Evolutionary conservation across 441 rosid genomes (phyloP).

Genomic region (Biscutella auriculata): DNA sequence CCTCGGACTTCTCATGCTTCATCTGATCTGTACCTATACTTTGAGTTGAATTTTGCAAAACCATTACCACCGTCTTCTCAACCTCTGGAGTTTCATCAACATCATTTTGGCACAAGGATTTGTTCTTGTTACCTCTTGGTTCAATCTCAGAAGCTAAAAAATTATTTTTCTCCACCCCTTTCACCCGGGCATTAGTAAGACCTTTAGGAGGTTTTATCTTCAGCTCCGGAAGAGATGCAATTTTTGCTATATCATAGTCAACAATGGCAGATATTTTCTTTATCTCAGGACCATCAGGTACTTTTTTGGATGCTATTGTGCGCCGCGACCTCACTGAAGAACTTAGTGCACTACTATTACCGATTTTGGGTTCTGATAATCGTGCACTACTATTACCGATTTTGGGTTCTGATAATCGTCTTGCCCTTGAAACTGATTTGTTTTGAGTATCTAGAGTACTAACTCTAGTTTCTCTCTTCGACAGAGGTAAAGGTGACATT

Average conservation of each 20-base stretch:
- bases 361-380: too few species aligned
- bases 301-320: conserved; percentile 31
- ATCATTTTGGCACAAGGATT: conserved; percentile 28
- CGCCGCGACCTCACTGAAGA: conserved; percentile 44
- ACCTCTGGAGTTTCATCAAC: conserved; percentile 53
- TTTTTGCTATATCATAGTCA: conserved; percentile 72
- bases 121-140: conserved; percentile 27
- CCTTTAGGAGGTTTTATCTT: conserved; percentile 47
- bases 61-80: conserved; percentile 74
- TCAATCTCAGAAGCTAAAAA: conserved; percentile 25
- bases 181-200: conserved; percentile 25
- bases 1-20: conserved; percentile 23
- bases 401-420: conserved; percentile 90
- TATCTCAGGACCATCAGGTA: conserved; percentile 40
- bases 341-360: too few species aligned
- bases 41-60: conserved; percentile 30
- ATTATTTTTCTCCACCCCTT: conserved; percentile 29
- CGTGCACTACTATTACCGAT: conserved; percentile 25
- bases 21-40: conserved; percentile 23
- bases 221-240: conserved; percentile 85
- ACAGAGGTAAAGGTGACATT: too few species aligned
- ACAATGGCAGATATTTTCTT: conserved; percentile 80
- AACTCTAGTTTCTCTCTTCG: conserved; percentile 39
- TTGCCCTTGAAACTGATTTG: conserved; percentile 54
- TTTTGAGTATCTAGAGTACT: conserved; percentile 34